Conservation (phyloP, 2,329 filamentous ascomycete genomes). For the Fusarium nodosum region DNA sequence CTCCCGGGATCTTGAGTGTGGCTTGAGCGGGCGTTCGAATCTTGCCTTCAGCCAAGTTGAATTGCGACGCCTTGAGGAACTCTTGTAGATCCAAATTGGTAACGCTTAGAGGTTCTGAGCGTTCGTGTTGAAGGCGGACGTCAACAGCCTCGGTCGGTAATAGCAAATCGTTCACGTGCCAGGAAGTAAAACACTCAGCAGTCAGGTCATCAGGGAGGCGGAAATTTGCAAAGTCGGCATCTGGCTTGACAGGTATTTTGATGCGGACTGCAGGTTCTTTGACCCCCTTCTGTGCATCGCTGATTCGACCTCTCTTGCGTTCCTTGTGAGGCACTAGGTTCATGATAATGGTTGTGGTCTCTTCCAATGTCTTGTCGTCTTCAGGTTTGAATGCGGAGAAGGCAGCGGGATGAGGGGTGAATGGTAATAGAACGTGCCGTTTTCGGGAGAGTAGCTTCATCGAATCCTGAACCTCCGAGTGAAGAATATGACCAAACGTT, state of each 20-base stretch:
- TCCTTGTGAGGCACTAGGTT: slow-evolving; percentile 58
- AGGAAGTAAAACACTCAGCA: slow-evolving; percentile 50
- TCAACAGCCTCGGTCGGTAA: slow-evolving; percentile 64
- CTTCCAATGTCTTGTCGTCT: slow-evolving; percentile 44
- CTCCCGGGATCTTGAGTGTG: slow-evolving; percentile 28
- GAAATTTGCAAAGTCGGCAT: slow-evolving; percentile 49
- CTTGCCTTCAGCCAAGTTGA: slow-evolving; percentile 60
- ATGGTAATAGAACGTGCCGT: slow-evolving; percentile 60
- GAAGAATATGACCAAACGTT: slow-evolving; percentile 67
- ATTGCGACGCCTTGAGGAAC: slow-evolving; percentile 61
- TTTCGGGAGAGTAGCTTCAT: slow-evolving; percentile 10
- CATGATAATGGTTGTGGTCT: slow-evolving; percentile 58
- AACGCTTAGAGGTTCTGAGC: slow-evolving; percentile 57
- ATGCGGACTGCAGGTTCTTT: slow-evolving; percentile 49
- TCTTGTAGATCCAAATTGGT: slow-evolving; percentile 54
- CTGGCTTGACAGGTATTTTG: slow-evolving; percentile 50
- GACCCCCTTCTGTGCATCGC: neutral
- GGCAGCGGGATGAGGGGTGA: slow-evolving; percentile 62
- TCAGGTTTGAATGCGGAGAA: slow-evolving; percentile 57
- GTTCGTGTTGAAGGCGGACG: slow-evolving; percentile 58
- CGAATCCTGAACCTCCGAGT: slow-evolving; percentile 39
- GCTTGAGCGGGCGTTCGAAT: slow-evolving; percentile 57
- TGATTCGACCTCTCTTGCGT: slow-evolving; percentile 33
- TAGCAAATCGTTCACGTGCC: slow-evolving; percentile 59
- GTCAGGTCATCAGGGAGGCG: slow-evolving; percentile 50